A percentile compares a stretch with the other conserved stretches of the same genome.
Evolutionary conservation across 768 basidiomycete species (phyloP).

Genomic region (Amanita molliuscula): DNA sequence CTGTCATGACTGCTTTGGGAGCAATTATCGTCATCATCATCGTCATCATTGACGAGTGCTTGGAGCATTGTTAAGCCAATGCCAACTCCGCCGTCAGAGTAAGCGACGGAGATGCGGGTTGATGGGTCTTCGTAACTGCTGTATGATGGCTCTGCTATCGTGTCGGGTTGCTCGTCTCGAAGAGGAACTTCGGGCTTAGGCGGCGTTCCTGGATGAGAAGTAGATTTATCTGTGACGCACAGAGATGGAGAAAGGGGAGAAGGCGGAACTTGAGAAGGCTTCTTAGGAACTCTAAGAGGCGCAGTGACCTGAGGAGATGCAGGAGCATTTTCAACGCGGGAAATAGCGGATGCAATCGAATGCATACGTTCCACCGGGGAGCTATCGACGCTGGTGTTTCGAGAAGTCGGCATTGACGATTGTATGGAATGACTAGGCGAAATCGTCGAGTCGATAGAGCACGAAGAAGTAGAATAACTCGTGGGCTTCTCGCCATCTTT

Average conservation of each 20-base stretch:
- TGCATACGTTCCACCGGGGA: neutral
- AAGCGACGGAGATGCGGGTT: constrained; percentile 22
- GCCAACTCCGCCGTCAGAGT: constrained; percentile 52
- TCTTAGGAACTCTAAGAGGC: neutral
- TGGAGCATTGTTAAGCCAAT: constrained; percentile 63
- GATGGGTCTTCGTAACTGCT: constrained; percentile 13
- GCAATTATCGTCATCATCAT: constrained; percentile 13
- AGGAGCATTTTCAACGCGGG: neutral
- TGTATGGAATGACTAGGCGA: neutral
- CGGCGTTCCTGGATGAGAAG: neutral
- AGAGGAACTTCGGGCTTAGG: neutral
- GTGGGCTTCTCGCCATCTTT: constrained; percentile 11
- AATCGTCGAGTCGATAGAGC: constrained; percentile 5
- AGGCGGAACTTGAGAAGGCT: neutral
- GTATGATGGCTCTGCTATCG: constrained; percentile 14
- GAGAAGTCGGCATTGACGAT: neutral
- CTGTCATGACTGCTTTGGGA: constrained; percentile 4
- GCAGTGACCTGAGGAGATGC: constrained; percentile 2
- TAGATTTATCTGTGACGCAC: neutral
- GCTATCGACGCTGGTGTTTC: neutral
- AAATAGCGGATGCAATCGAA: neutral
- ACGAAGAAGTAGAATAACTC: constrained; percentile 19
- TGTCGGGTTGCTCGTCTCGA: neutral
- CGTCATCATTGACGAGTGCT: constrained; percentile 30
- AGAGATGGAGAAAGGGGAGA: neutral